Conservation (phyloP, 768 basidiomycete species). For the Porpolomopsis calyptriformis region DNA sequence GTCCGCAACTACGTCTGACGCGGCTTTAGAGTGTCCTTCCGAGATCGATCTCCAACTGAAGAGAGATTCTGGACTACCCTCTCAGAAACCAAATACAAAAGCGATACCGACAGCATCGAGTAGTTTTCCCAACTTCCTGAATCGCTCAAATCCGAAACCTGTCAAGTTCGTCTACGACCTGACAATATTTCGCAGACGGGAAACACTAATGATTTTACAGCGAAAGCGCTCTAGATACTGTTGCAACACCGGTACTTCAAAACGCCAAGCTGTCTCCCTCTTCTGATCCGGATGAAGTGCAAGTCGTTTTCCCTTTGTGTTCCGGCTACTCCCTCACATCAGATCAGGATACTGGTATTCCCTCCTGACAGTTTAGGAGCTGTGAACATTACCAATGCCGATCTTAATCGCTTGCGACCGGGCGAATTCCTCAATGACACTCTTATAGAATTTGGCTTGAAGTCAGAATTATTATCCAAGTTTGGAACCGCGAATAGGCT, state of each 20-base stretch:
- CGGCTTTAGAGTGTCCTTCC: too few species aligned
- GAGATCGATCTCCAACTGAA: too few species aligned
- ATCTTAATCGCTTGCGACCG: constrained; percentile 60
- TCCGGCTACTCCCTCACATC: background rate
- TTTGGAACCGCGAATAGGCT: constrained; percentile 5
- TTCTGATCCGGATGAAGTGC: constrained; percentile 58
- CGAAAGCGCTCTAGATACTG: constrained; percentile 4
- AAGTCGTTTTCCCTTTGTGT: constrained; percentile 15
- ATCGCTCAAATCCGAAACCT: background rate
- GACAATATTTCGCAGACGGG: background rate
- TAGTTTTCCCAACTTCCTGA: background rate
- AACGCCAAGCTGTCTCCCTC: constrained; percentile 16
- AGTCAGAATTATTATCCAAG: constrained; percentile 38
- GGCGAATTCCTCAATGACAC: constrained; percentile 93
- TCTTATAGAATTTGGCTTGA: constrained; percentile 90
- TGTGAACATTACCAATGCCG: constrained; percentile 73
- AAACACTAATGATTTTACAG: background rate
- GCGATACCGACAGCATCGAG: background rate
- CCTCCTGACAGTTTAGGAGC: constrained; percentile 61
- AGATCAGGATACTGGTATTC: constrained; percentile 60
- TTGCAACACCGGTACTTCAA: constrained; percentile 12
- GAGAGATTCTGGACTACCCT: background rate
- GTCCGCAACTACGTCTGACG: background rate
- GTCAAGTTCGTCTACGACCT: background rate
- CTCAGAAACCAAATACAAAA: background rate